A percentile compares a stretch with the other conserved stretches of the same genome.
Evolutionary conservation across 768 basidiomycete genomes (phyloP).

Genomic region (Collybia nuda): DNA sequence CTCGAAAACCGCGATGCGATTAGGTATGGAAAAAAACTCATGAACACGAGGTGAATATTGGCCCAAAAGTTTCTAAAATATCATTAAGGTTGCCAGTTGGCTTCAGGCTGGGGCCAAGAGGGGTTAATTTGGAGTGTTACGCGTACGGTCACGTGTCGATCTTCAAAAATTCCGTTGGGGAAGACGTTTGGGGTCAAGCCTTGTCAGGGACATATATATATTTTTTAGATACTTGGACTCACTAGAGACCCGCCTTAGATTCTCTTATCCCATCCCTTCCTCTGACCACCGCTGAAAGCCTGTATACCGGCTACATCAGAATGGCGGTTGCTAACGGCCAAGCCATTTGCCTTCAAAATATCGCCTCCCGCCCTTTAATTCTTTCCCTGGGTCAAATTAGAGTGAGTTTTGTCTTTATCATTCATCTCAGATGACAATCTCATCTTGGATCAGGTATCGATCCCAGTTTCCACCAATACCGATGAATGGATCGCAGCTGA

Average conservation of each 20-base stretch:
- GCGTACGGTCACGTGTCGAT: slow-evolving; percentile 32
- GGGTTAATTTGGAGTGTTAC: slow-evolving; percentile 5
- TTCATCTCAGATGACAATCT: slow-evolving; percentile 5
- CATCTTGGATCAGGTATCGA: slow-evolving; percentile 56
- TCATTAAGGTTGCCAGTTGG: too few relatives aligned
- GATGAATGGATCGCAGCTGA: slow-evolving; percentile 94
- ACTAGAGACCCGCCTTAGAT: slow-evolving; percentile 20
- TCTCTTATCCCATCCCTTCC: slow-evolving; percentile 13
- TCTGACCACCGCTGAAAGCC: slow-evolving; percentile 17
- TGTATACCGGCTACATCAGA: slow-evolving; percentile 19
- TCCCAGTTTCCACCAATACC: slow-evolving; percentile 79
- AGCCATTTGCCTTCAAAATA: slow-evolving; percentile 29
- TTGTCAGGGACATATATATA: slow-evolving; percentile 34
- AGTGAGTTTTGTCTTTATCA: slow-evolving; percentile 35
- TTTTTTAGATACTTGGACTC: slow-evolving; percentile 25
- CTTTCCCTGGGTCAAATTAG: slow-evolving; percentile 48
- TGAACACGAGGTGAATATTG: too few relatives aligned
- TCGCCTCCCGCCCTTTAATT: slow-evolving; percentile 49
- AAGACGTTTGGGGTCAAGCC: slow-evolving; percentile 35
- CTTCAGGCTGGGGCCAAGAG: background rate
- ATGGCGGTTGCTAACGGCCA: slow-evolving; percentile 42
- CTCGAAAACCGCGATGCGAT: too few relatives aligned
- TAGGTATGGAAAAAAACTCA: too few relatives aligned
- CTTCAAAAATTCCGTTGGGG: slow-evolving; percentile 43
- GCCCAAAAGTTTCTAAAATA: too few relatives aligned